Evolutionary conservation across 179 eudicot genomes (phyloP).

Genomic region (Gypsophila paniculata): DNA sequence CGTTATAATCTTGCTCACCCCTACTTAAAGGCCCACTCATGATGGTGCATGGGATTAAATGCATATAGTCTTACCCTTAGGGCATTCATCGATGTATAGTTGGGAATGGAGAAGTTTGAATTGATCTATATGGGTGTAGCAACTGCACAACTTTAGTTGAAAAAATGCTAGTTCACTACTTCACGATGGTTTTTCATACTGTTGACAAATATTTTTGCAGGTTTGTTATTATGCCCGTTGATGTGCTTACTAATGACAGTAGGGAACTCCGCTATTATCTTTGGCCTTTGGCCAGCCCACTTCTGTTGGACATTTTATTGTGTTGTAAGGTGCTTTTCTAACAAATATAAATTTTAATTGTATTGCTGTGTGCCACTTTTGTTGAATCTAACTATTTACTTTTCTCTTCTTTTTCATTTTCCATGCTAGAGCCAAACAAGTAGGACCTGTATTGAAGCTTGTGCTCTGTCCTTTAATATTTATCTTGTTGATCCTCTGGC

Average conservation of each 20-base stretch:
- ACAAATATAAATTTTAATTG: neutral
- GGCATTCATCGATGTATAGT: too few species aligned
- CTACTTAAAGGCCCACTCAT: neutral
- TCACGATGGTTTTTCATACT: conserved; percentile 16
- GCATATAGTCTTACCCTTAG: neutral
- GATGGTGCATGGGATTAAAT: neutral
- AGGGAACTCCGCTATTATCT: conserved; percentile 57
- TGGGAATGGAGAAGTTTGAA: conserved; percentile 6
- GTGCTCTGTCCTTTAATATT: conserved; percentile 47
- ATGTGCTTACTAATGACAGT: conserved; percentile 52
- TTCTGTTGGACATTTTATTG: conserved; percentile 59
- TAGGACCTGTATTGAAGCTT: conserved; percentile 81
- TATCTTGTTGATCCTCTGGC: conserved; percentile 56
- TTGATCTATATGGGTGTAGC: neutral
- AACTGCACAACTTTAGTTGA: neutral
- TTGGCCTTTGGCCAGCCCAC: conserved; percentile 89
- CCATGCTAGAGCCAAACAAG: conserved; percentile 58
- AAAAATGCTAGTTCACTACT: neutral
- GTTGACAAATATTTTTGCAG: conserved; percentile 40
- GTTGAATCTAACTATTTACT: neutral
- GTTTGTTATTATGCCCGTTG: conserved; percentile 64
- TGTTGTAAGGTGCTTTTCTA: conserved; percentile 50
- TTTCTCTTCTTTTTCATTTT: conserved; percentile 8
- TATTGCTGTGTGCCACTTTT: neutral
- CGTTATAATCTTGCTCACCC: neutral